phyloP scores from a whole-genome alignment of 2,329 filamentous ascomycete species.

The Talaromyces atroroseus region DNA sequence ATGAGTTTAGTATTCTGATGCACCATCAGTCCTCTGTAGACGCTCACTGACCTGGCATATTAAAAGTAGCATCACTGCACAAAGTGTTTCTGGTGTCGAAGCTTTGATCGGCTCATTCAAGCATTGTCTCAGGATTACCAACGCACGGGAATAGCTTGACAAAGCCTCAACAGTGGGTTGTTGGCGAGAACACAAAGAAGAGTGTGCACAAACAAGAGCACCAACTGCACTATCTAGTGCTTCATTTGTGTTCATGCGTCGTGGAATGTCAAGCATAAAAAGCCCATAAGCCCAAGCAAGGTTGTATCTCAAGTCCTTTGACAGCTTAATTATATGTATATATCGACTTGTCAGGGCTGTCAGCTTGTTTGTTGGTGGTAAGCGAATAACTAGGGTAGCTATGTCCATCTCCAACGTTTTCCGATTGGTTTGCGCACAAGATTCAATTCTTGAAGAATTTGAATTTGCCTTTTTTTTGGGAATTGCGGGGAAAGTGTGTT shows the following conservation, averaged over 20 bases:
- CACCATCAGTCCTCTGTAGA: neutral
- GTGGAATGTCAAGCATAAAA: constrained; percentile 44
- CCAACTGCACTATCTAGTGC: constrained; percentile 41
- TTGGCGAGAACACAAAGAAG: constrained; percentile 20
- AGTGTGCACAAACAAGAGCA: constrained; percentile 25
- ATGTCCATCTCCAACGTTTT: neutral
- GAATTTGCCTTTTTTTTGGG: neutral
- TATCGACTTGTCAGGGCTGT: constrained; percentile 29
- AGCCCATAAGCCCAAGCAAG: constrained; percentile 43
- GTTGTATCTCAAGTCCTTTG: constrained; percentile 45
- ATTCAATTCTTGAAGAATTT: neutral
- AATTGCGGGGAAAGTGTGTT: constrained; percentile 11
- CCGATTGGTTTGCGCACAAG: neutral
- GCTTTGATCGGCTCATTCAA: constrained; percentile 30
- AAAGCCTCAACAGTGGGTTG: constrained; percentile 19
- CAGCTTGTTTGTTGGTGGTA: constrained; percentile 28
- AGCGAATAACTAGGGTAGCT: neutral
- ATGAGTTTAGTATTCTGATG: neutral
- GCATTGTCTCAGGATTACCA: constrained; percentile 23
- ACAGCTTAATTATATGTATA: constrained; percentile 28
- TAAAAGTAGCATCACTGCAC: constrained; percentile 33
- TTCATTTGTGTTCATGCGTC: constrained; percentile 41
- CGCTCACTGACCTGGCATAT: constrained; percentile 25
- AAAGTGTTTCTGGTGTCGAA: constrained; percentile 28
- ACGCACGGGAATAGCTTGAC: constrained; percentile 27